Percentiles rank a stretch among this genome's conserved stretches.
These are phyloP conservation scores for Pseudocercospora pini-densiflorae DNA, from an alignment of 2,329 filamentous ascomycete genomes.

Conservation along the genomic window DNA sequence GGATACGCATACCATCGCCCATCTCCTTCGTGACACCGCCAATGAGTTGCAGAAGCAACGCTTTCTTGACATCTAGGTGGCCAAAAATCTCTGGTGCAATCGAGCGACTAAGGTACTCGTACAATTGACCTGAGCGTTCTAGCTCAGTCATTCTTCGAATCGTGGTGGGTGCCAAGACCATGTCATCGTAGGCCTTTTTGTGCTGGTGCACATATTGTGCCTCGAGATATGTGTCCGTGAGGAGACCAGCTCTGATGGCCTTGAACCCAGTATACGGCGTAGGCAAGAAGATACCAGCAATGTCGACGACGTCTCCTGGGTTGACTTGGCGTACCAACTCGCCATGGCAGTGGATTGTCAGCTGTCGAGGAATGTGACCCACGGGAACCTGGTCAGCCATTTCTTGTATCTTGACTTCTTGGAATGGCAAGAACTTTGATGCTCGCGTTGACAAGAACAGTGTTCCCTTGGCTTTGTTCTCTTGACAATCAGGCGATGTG, in stretches of 20 bases:
- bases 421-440: conserved; percentile 96
- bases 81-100: conserved; percentile 98
- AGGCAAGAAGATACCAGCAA: conserved; percentile 93
- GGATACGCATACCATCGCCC: conserved; percentile 97
- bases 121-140: conserved; percentile 84
- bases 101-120: conserved; percentile 92
- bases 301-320: conserved; percentile 91
- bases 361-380: conserved; percentile 89
- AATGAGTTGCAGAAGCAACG: conserved; percentile 90
- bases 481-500: conserved; percentile 85
- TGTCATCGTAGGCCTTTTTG: conserved; percentile 97
- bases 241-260: conserved; percentile 91
- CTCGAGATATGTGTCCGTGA: conserved; percentile 97
- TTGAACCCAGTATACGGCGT: conserved; percentile 99
- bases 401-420: conserved; percentile 98
- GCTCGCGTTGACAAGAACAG: conserved; percentile 93
- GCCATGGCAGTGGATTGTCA: conserved; percentile 90
- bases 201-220: conserved; percentile 93
- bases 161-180: conserved; percentile 79
- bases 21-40: conserved; percentile 96
- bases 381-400: conserved; percentile 99
- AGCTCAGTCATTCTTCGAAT: conserved; percentile 85
- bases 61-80: conserved; percentile 97
- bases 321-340: conserved; percentile 84
- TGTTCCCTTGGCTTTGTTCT: conserved; percentile 91